Conservation (phyloP, 2,329 filamentous ascomycete species). For the Stenocarpella maydis region DNA sequence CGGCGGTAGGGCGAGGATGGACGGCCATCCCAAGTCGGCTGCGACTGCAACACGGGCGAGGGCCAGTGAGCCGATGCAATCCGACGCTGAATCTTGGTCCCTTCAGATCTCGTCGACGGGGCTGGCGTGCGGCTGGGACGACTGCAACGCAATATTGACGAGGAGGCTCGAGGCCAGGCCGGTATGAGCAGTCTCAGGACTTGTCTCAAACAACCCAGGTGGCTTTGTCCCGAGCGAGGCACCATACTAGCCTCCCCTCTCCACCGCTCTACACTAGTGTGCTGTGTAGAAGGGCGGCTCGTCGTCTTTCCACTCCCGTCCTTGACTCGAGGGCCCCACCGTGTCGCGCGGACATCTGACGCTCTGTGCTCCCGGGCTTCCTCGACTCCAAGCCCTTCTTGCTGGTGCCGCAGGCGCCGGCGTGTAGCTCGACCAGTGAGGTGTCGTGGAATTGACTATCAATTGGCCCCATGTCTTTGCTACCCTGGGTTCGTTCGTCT, state of each 20-base stretch:
- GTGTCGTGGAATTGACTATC: not conserved
- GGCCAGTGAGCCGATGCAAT: not conserved
- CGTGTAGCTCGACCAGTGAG: not conserved
- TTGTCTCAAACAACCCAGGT: constrained; percentile 24
- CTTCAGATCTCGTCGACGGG: not conserved
- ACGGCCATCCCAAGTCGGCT: constrained; percentile 8
- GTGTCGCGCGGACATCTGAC: not conserved
- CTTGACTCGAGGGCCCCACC: constrained; percentile 11
- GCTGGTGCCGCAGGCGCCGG: not conserved
- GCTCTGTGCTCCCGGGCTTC: not conserved
- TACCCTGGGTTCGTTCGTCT: no score
- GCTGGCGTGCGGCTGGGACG: not conserved
- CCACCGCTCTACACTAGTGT: not conserved
- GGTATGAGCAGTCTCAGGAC: constrained; percentile 26
- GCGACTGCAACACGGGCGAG: not conserved
- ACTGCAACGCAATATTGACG: constrained; percentile 5
- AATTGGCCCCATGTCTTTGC: not conserved
- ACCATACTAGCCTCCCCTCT: not conserved
- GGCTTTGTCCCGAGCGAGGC: constrained; percentile 1
- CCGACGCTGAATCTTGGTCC: constrained; percentile 20
- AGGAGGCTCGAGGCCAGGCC: constrained; percentile 15
- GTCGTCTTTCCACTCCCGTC: constrained; percentile 2
- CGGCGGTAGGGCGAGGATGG: not conserved
- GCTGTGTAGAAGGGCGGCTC: no score
- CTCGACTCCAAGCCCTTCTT: not conserved